Conservation (phyloP, 1,284 basidiomycete species). For the Trichosporon coremiiforme region DNA sequence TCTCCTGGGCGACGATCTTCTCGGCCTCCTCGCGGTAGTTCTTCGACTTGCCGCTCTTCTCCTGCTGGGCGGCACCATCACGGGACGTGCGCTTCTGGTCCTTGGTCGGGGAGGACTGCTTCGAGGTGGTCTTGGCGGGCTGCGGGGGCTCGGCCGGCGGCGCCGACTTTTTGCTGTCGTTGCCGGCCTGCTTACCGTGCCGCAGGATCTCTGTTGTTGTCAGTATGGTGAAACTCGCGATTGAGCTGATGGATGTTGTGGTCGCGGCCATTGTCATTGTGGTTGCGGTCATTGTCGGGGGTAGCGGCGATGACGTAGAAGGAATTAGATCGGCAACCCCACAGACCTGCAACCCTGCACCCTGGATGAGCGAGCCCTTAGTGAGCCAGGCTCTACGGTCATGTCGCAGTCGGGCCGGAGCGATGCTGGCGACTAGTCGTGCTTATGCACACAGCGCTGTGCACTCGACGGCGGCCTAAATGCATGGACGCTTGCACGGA, state of each 20-base stretch:
- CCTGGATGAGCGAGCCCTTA: background rate
- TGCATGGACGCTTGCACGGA: background rate
- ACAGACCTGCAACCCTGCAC: background rate
- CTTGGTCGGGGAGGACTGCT: conserved; percentile 22
- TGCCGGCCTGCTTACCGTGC: conserved; percentile 68
- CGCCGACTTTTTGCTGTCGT: conserved; percentile 41
- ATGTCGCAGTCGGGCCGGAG: background rate
- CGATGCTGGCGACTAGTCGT: too few relatives aligned
- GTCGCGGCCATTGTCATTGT: background rate
- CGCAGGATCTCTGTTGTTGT: conserved; percentile 72
- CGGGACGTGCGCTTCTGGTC: conserved; percentile 10
- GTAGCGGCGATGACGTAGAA: conserved; percentile 5
- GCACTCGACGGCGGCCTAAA: background rate
- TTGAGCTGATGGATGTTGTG: background rate
- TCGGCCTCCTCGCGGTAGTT: conserved; percentile 66
- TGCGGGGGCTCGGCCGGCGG: conserved; percentile 21
- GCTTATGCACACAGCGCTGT: background rate
- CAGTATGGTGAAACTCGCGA: conserved; percentile 8
- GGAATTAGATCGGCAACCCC: conserved; percentile 10
- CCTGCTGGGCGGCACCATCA: conserved; percentile 26
- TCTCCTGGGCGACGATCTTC: conserved; percentile 75
- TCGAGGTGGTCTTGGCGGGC: conserved; percentile 28
- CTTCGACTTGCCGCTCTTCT: conserved; percentile 19
- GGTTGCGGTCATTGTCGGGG: conserved; percentile 7
- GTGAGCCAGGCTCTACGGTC: background rate